Evolutionary conservation across 208 protist genomes (phyloP).

Genomic region (Acanthamoeba rhysodes): DNA sequence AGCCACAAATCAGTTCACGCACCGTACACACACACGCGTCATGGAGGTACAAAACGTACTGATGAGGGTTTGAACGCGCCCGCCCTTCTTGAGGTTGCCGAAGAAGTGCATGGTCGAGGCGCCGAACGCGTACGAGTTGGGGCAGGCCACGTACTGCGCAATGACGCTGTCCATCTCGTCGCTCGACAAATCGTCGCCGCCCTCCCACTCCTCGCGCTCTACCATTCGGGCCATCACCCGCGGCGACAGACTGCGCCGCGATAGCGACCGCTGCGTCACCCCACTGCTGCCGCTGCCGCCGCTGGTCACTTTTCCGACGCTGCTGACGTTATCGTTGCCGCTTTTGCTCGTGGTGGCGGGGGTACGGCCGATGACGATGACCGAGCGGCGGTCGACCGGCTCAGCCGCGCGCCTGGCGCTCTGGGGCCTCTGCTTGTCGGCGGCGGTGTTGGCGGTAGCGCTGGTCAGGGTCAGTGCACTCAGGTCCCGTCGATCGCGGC

Average conservation of each 20-base stretch:
- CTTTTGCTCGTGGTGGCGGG: no score
- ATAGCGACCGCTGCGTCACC: no score
- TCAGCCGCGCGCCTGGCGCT: no score
- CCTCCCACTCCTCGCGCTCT: slow-evolving; percentile 25
- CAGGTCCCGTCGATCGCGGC: neutral
- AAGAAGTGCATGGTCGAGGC: slow-evolving; percentile 13
- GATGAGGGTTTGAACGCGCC: slow-evolving; percentile 42
- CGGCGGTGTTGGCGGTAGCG: neutral
- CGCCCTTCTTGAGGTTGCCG: slow-evolving; percentile 13
- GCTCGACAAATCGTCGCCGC: neutral
- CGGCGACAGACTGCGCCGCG: neutral
- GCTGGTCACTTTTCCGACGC: no score
- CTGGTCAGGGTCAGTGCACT: neutral
- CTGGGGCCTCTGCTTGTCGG: neutral
- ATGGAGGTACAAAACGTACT: neutral
- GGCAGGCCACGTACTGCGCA: neutral
- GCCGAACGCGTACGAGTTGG: neutral
- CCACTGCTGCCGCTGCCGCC: no score
- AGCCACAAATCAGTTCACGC: no score
- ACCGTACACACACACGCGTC: no score
- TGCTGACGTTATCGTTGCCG: no score
- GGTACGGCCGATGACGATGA: no score
- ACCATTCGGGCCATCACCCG: neutral
- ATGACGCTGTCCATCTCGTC: neutral
- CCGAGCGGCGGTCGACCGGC: no score